Percentiles rank a stretch among this genome's conserved stretches.
Evolutionary conservation across 2,329 filamentous ascomycete genomes (phyloP).

Genomic region (Incumbomyces lentus): DNA sequence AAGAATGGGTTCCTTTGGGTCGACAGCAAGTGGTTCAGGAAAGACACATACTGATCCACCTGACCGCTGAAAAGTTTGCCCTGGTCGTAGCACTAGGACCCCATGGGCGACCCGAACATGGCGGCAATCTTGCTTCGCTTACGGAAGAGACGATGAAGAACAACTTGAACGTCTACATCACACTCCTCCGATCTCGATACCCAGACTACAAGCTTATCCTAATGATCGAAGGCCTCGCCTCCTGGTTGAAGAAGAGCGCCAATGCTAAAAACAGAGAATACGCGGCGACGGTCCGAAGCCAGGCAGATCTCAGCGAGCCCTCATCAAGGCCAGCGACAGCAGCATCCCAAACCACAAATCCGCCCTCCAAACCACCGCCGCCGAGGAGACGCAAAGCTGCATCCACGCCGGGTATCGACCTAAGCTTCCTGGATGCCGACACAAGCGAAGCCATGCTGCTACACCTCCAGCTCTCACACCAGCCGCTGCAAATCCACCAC

Average conservation of each 20-base stretch:
- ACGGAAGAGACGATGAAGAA: slow-evolving; percentile 30
- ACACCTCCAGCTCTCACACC: slow-evolving; percentile 57
- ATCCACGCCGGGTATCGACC: slow-evolving; percentile 27
- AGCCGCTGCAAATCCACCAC: slow-evolving; percentile 56
- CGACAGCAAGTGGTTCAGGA: slow-evolving; percentile 39
- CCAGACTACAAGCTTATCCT: slow-evolving; percentile 51
- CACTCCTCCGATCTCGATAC: slow-evolving; percentile 45
- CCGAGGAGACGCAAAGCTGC: slow-evolving; percentile 21
- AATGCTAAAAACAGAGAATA: slow-evolving; percentile 59
- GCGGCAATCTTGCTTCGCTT: slow-evolving; percentile 24
- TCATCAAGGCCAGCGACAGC: background rate
- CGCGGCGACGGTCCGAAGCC: slow-evolving; percentile 50
- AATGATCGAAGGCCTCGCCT: slow-evolving; percentile 57
- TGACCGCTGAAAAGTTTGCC: slow-evolving; percentile 57
- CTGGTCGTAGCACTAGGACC: slow-evolving; percentile 35
- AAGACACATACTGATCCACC: slow-evolving; percentile 50
- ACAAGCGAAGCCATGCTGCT: slow-evolving; percentile 61
- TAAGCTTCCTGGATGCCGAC: slow-evolving; percentile 54
- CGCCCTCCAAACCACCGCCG: slow-evolving; percentile 2
- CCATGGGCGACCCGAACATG: background rate
- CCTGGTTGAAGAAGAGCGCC: slow-evolving; percentile 59
- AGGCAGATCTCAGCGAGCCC: slow-evolving; percentile 22
- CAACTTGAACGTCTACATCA: slow-evolving; percentile 50
- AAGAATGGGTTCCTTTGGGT: slow-evolving; percentile 55
- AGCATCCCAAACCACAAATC: background rate